Evolutionary conservation across 768 basidiomycete species (phyloP).

Genomic region (Russula vinacea): DNA sequence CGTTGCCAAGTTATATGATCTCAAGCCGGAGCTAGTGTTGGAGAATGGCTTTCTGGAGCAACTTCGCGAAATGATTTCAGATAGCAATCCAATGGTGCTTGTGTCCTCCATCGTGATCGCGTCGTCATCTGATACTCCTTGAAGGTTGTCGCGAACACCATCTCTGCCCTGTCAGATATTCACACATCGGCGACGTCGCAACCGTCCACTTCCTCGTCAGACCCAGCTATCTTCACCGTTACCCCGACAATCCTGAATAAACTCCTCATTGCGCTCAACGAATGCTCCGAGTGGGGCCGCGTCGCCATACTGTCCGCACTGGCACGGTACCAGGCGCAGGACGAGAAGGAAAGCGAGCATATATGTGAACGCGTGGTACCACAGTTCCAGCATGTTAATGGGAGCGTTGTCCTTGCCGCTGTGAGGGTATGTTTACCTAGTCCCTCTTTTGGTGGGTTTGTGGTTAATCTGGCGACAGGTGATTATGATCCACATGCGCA

Average conservation of each 20-base stretch:
- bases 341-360: constrained; percentile 95
- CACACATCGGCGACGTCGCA: constrained; percentile 65
- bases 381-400: constrained; percentile 97
- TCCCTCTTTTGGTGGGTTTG: neutral
- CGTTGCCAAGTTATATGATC: constrained; percentile 95
- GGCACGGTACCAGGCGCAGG: constrained; percentile 74
- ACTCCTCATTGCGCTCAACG: constrained; percentile 91
- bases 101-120: neutral
- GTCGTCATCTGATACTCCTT: constrained; percentile 6
- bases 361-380: constrained; percentile 98
- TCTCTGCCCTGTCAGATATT: constrained; percentile 90
- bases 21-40: constrained; percentile 91
- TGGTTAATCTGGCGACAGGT: constrained; percentile 49
- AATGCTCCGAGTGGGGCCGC: constrained; percentile 98
- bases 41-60: constrained; percentile 92
- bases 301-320: constrained; percentile 89
- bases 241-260: constrained; percentile 82
- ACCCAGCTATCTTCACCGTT: constrained; percentile 73
- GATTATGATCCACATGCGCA: constrained; percentile 95
- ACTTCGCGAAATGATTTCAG: constrained; percentile 88
- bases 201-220: constrained; percentile 51
- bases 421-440: constrained; percentile 62
- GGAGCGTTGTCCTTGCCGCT: constrained; percentile 93
- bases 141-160: constrained; percentile 96
- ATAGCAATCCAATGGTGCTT: constrained; percentile 93